These are phyloP conservation scores for Colletotrichum plurivorum DNA, from an alignment of 2,329 filamentous ascomycete genomes.

Conservation along the genomic window DNA sequence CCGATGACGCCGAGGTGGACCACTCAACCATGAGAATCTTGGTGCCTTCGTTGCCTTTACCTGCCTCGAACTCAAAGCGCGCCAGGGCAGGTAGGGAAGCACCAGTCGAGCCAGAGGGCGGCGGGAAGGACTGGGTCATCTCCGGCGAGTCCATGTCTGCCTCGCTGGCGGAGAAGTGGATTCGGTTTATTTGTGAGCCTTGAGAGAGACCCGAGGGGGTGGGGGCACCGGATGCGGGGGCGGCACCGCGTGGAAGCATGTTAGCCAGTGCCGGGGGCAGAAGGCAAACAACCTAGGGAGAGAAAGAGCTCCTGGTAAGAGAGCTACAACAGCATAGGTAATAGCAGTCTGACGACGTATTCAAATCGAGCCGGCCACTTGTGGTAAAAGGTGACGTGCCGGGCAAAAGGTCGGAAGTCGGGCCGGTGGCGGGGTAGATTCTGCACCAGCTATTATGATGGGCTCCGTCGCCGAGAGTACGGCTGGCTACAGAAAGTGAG, in stretches of 20 bases:
- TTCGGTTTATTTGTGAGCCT: background rate
- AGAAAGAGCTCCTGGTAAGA: no score
- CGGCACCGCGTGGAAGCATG: no score
- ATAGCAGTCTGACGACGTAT: background rate
- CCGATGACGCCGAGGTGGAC: constrained; percentile 61
- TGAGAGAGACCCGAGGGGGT: background rate
- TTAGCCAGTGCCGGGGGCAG: no score
- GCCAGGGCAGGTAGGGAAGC: constrained; percentile 72
- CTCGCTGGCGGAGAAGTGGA: background rate
- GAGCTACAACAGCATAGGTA: no score
- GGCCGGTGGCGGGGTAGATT: background rate
- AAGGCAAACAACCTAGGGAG: no score
- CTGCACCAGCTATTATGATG: background rate
- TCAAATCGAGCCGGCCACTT: background rate
- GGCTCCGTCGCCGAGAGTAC: background rate
- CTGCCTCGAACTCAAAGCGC: constrained; percentile 88
- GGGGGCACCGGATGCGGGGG: background rate
- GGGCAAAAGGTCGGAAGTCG: background rate
- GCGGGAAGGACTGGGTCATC: constrained; percentile 8
- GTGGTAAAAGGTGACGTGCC: constrained; percentile 11
- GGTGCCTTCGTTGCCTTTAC: constrained; percentile 83
- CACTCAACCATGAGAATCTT: constrained; percentile 96
- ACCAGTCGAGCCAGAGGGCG: constrained; percentile 52
- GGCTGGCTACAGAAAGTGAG: background rate
- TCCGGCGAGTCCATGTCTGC: constrained; percentile 24